Base-by-base conservation (phyloP, 2,329 filamentous ascomycete genomes). In the Didymella arachidicola region DNA sequence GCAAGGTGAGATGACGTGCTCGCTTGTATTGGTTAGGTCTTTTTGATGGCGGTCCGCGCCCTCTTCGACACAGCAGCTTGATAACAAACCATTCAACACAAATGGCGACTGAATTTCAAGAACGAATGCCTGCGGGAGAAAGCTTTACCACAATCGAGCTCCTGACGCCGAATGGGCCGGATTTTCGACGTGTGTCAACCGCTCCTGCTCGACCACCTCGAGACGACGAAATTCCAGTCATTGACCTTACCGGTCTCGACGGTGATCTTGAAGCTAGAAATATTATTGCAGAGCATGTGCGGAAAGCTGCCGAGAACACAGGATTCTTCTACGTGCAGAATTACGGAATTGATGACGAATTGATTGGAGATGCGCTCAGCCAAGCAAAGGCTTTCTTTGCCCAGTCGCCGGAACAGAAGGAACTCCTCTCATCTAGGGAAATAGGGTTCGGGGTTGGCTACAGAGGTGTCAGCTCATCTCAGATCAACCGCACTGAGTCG, bases 241-340 rank as follows among this genome's bases (percentile, higher is more conserved):
- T 64, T 11, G 53, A 79, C 5, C 74, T 79, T 7, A 73, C 72
- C 41, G 57, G 74, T 74, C 34, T 75, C 70, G 16, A 74, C 64
- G 42, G 74, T 74, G 11, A 80, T 66, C 26, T 77, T 68, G 48
- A 80, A 61, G 66, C 79, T 78, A 22, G 72, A 73, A 34, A 76
- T 62, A 5, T 79, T 65, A 29, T 80, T 64, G 76, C 78, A 80
- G 7, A 34, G 3, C 22, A 57, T 18, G 53, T 64, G 4, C 30
- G 50, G 22, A 25, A 38, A 6, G 60, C 60, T 22, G 53, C 57
- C 18, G 54, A 62, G 25, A 51, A 59, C 4, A 59, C 57, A 11
- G 60, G 60, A 2, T 64, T 64, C 36, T 60, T 62, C 43, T 60
- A 62, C 34, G 30, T 64, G 16, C 30, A 47, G 7, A 60, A 64